Evolutionary conservation across 1,284 basidiomycete genomes (phyloP).

Genomic region (Hypsizygus ulmarius): DNA sequence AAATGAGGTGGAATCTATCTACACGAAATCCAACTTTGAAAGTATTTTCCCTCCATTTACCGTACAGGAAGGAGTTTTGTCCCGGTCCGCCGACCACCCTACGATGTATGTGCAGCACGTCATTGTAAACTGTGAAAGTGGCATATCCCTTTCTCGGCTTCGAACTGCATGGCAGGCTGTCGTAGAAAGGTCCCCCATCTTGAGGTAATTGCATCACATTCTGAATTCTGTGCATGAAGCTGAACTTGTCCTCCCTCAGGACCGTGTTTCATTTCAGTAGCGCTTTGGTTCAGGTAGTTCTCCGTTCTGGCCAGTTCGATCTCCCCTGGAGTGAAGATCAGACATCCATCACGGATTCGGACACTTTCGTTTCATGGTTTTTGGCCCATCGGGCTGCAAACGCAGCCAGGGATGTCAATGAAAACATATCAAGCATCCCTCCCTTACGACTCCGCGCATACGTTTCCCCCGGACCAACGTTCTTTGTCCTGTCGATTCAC

Average conservation of each 20-base stretch:
- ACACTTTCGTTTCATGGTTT: constrained; percentile 33
- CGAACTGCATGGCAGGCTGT: constrained; percentile 36
- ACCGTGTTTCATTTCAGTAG: constrained; percentile 45
- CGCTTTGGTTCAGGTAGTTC: constrained; percentile 41
- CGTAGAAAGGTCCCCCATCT: constrained; percentile 34
- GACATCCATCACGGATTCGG: constrained; percentile 13
- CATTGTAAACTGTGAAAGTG: constrained; percentile 29
- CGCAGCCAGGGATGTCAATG: constrained; percentile 37
- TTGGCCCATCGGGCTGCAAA: constrained; percentile 26
- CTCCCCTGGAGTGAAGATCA: constrained; percentile 29
- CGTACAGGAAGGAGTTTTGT: constrained; percentile 49
- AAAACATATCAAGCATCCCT: constrained; percentile 29
- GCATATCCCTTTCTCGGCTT: constrained; percentile 24
- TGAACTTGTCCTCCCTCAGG: constrained; percentile 22
- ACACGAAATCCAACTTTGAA: constrained; percentile 28
- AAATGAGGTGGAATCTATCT: constrained; percentile 26
- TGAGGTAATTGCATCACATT: constrained; percentile 33
- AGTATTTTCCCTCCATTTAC: constrained; percentile 44
- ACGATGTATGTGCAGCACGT: constrained; percentile 49
- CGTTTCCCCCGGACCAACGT: constrained; percentile 12
- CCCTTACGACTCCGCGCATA: constrained; percentile 37
- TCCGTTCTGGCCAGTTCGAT: constrained; percentile 24
- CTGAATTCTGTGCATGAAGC: not conserved
- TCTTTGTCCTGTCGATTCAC: constrained; percentile 43
- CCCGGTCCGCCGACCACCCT: constrained; percentile 37